Conservation (phyloP, 2,329 filamentous ascomycete species). For the Coleophoma crateriformis region DNA sequence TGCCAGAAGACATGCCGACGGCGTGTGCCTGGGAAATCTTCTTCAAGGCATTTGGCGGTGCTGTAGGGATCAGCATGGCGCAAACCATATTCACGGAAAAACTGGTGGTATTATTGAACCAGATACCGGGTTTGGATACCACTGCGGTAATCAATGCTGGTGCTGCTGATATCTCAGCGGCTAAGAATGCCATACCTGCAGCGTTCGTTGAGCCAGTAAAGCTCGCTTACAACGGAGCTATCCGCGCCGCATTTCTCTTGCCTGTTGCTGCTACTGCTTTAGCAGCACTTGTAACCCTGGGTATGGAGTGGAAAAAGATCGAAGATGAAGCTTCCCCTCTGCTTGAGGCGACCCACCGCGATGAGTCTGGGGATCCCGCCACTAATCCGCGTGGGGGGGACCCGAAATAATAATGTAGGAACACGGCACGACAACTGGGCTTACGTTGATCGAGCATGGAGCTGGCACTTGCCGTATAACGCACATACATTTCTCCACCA, state of each 20-base stretch:
- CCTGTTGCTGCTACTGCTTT: neutral
- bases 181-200: constrained; percentile 17
- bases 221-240: constrained; percentile 29
- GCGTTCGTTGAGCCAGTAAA: constrained; percentile 28
- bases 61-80: constrained; percentile 20
- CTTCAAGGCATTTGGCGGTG: constrained; percentile 20
- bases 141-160: constrained; percentile 30
- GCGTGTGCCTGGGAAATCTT: constrained; percentile 47
- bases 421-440: too few species aligned
- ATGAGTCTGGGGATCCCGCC: too few species aligned
- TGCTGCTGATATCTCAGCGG: constrained; percentile 27
- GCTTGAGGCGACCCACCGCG: neutral
- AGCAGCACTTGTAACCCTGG: neutral
- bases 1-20: constrained; percentile 42
- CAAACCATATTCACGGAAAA: constrained; percentile 22
- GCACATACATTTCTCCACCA: too few species aligned
- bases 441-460: too few species aligned
- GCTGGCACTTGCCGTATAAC: too few species aligned
- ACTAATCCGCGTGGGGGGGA: too few species aligned
- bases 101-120: constrained; percentile 20
- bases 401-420: too few species aligned
- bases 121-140: constrained; percentile 23
- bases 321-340: neutral
- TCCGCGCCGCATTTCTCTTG: constrained; percentile 2
- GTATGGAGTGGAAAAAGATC: neutral